Percentiles rank a stretch among this genome's conserved stretches.
Conservation (phyloP, 108 stramenopile genomes). For the Fistulifera solaris region DNA sequence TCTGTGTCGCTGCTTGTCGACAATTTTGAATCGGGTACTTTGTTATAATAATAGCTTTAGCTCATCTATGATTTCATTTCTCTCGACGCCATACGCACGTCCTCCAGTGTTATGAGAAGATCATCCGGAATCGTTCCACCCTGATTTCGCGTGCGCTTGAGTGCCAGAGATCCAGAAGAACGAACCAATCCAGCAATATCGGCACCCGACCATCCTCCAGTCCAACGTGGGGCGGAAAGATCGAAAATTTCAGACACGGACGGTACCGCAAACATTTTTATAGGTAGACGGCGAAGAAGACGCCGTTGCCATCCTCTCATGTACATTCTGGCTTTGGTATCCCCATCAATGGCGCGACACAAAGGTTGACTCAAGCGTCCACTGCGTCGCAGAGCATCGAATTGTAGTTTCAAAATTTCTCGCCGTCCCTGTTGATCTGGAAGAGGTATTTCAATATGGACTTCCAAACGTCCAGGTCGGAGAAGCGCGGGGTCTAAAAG, state of each 20-base stretch:
- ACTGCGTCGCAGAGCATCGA: slow-evolving; percentile 45
- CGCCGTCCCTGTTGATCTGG: slow-evolving; percentile 47
- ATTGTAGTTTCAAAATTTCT: slow-evolving; percentile 67
- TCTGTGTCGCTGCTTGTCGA: no score
- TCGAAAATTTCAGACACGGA: slow-evolving; percentile 18
- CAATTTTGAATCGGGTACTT: no score
- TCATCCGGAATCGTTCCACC: slow-evolving; percentile 45
- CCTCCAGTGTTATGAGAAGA: slow-evolving; percentile 69
- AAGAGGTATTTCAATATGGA: slow-evolving; percentile 71
- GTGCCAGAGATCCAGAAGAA: slow-evolving; percentile 75
- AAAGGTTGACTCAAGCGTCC: slow-evolving; percentile 59
- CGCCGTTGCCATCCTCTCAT: neutral
- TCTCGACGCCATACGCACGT: slow-evolving; percentile 51
- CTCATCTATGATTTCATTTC: slow-evolving; percentile 39
- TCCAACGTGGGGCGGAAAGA: slow-evolving; percentile 48
- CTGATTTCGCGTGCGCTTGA: slow-evolving; percentile 44
- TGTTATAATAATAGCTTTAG: no score
- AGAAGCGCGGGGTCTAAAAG: slow-evolving; percentile 71
- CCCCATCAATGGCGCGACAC: slow-evolving; percentile 71
- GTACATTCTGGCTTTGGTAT: neutral
- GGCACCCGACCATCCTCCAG: slow-evolving; percentile 79
- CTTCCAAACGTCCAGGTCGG: slow-evolving; percentile 76
- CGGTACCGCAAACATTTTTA: neutral
- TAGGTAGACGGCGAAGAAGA: neutral
- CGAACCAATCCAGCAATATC: slow-evolving; percentile 88